Evolutionary conservation across 257 asterid genomes (phyloP).

Genomic region (Solanum gandarillasii): DNA sequence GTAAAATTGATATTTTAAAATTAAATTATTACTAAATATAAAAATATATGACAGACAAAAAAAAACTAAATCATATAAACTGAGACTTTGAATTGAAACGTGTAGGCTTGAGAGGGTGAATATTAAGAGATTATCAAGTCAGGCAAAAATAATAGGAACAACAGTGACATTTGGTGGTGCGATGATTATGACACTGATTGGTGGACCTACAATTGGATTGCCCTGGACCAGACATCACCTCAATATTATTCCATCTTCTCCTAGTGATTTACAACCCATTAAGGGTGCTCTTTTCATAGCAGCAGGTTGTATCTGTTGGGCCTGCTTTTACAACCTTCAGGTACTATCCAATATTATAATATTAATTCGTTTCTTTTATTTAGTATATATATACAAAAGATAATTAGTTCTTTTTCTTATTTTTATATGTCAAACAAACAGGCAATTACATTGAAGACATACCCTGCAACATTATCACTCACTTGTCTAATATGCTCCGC

Average conservation of each 20-base stretch:
- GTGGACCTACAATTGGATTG: slow-evolving; percentile 34
- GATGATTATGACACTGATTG: slow-evolving; percentile 52
- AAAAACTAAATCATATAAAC: too few relatives aligned
- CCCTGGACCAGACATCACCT: slow-evolving; percentile 41
- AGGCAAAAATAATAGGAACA: slow-evolving; percentile 57
- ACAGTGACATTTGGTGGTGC: slow-evolving; percentile 63
- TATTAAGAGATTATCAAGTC: slow-evolving; percentile 29
- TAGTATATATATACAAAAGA: too few relatives aligned
- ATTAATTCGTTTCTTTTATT: neutral
- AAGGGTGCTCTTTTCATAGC: slow-evolving; percentile 49
- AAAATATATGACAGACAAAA: too few relatives aligned
- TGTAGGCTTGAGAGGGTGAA: slow-evolving; percentile 60
- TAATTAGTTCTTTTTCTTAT: neutral
- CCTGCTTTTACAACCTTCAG: slow-evolving; percentile 57
- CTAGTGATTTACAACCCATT: slow-evolving; percentile 16
- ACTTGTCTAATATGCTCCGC: slow-evolving; percentile 29
- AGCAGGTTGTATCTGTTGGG: slow-evolving; percentile 36
- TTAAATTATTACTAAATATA: too few relatives aligned
- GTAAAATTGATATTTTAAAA: too few relatives aligned
- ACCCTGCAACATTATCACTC: slow-evolving; percentile 53
- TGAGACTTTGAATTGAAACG: neutral
- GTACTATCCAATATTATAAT: slow-evolving; percentile 8
- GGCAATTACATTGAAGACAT: slow-evolving; percentile 46
- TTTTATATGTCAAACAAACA: neutral
- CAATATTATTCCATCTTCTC: neutral